Base-by-base conservation (phyloP, 805 yeast species). In the Teunomyces atbi region DNA sequence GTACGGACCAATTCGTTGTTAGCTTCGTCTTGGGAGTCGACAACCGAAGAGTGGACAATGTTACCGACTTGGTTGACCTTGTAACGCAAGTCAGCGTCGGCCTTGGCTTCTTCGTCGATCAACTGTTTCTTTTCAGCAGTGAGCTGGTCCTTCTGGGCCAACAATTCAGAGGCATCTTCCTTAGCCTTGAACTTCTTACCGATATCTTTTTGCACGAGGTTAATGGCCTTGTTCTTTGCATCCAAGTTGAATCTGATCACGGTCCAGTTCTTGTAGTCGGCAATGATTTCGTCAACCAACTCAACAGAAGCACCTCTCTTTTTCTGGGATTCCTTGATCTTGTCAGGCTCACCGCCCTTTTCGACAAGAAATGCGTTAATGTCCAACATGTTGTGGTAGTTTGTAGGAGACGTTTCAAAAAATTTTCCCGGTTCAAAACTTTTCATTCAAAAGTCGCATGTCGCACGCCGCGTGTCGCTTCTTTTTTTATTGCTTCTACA, bases 271-370 rank as follows among this genome's bases (percentile, higher is more conserved):
- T 87, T 88, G 79, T 94, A 94, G 57, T 85, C 96, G 52, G 73
- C 77, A 64, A 94, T 89, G 66, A 94, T 91, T 73, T 92, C 97
- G 66, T 94, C 99, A 44, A 94, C 98, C 44, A 94, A 62, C 70
- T 94, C 99, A 44, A 91, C 98, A 29, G 94, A 74, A 58, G 81
- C 98, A 51, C 96, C 96, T 77, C 99, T 89, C 52, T 95, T 96
- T 68, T 74, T 82, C 71, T 94, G 99, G 32, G 97, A 91, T 61
- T 74, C 81, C 66, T 86, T 86, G 65, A 94, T 89, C 45, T 75
- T 75, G 57, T 91, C 92, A 36, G 99, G 97, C 68, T 91, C 82
- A 52, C 99, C 99, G 49, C 99, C 99, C 72, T 90, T 92, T 65
- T 94, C 99, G 58, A 84, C 96, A 58, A 94, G 84, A 66, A 94